Conservation (phyloP, 1,139 yeast genomes). For the Kluyveromyces marxianus region DNA sequence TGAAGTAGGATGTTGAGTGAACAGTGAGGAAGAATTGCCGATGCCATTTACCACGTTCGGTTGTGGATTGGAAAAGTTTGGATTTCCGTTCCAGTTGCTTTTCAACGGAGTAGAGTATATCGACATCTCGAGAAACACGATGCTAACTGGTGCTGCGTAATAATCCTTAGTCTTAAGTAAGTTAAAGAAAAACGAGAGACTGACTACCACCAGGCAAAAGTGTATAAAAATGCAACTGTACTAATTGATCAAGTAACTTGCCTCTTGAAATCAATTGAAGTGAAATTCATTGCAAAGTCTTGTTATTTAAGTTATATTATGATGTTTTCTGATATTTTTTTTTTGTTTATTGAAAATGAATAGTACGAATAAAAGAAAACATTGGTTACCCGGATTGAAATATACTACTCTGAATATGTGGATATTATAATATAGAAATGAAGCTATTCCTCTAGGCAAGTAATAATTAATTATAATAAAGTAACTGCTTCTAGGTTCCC, state of each 20-base stretch:
- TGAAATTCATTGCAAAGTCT: no score
- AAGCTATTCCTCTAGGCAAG: no score
- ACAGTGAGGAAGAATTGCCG: background rate
- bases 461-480: no score
- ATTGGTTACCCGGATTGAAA: background rate
- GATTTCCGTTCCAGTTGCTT: constrained; percentile 23
- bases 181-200: no score
- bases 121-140: constrained; percentile 8
- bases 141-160: background rate
- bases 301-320: background rate
- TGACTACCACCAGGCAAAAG: no score
- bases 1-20: background rate
- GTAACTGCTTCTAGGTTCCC: no score
- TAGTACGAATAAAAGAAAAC: background rate
- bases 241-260: no score
- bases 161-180: no score
- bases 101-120: constrained; percentile 31
- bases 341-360: background rate
- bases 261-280: no score
- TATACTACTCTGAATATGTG: no score
- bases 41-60: background rate
- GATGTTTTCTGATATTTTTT: background rate
- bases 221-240: no score
- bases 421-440: no score
- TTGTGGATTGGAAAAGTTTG: constrained; percentile 2